Conservation (phyloP, 805 yeast genomes). For the Grigorovia jiainica region DNA sequence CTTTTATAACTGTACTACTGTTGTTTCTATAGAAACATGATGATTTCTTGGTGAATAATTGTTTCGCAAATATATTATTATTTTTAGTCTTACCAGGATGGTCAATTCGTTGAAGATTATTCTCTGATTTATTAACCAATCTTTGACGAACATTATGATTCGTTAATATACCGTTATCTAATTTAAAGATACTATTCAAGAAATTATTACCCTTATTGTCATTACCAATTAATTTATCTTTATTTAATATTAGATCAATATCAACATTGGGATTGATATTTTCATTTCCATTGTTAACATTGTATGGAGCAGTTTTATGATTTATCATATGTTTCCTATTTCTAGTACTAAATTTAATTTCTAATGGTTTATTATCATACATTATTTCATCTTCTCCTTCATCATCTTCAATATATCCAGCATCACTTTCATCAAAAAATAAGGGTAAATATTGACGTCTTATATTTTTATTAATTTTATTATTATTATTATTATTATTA, state of each 20-base stretch:
- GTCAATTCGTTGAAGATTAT: no score
- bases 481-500: not conserved
- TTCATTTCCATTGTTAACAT: no score
- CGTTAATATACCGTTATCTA: no score
- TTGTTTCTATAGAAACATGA: no score
- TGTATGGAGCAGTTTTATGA: not conserved
- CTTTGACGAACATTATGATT: no score
- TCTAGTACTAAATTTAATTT: constrained; percentile 16
- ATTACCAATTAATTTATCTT: not conserved
- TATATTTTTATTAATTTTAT: not conserved
- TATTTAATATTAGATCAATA: not conserved
- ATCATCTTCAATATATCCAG: constrained; percentile 26
- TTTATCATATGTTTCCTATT: not conserved
- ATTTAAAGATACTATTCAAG: no score
- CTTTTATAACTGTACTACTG: no score
- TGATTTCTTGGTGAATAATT: no score
- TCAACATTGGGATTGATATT: not conserved
- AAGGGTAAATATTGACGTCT: constrained; percentile 2
- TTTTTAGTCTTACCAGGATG: no score
- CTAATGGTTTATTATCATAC: constrained; percentile 18
- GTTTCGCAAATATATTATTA: no score
- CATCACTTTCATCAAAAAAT: constrained; percentile 19
- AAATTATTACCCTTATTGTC: no score
- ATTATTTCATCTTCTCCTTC: constrained; percentile 12
- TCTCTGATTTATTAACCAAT: no score